Evolutionary conservation across 1,139 yeast genomes (phyloP), one percentile per base, ranked within the genome.

Genomic region (Williopsis jadinii): DNA sequence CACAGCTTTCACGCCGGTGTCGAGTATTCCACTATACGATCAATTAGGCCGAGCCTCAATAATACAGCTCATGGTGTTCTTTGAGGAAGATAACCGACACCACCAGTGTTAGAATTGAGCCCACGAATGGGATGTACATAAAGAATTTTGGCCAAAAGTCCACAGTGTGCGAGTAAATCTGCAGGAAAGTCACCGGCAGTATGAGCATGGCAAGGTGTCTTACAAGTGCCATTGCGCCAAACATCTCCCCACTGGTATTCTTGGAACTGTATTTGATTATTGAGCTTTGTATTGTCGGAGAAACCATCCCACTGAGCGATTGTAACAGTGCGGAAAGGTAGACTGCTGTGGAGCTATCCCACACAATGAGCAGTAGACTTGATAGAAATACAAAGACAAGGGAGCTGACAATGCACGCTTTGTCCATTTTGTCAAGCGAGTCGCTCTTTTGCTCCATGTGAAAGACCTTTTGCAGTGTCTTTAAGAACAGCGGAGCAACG

Each of bases 181-280:
- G 59, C 32, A 74, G 55, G 37, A 71, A 51, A 0, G 63, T 28
- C 10, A 70, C 57, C 0, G 80, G 80, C 2, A 63, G 50, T 3
- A 67, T 43, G 15, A 73, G 50, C 54, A 60, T 58, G 3, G 67
- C 58, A 2, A 65, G 38, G 43, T 72, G 72, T 51, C 71, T 64
- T 24, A 72, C 51, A 32, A 75, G 52, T 0, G 80, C 73, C 43
- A 75, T 57, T 2, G 73, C 76, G 2, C 80, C 80, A 55, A 74
- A 74, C 41, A 73, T 65, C 51, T 74, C 77, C 11, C 82, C 81
- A 4, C 71, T 64, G 41, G 65, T 63, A 15, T 67, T 65, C 28
- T 67, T 66, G 3, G 68, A 66, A 39, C 66, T 69, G 52, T 71
- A 73, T 53, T 75, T 75, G 42, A 70, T 61, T 9, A 74, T 55